phyloP scores from a whole-genome alignment of 306 rosid genomes.

The Vigna mungo region DNA sequence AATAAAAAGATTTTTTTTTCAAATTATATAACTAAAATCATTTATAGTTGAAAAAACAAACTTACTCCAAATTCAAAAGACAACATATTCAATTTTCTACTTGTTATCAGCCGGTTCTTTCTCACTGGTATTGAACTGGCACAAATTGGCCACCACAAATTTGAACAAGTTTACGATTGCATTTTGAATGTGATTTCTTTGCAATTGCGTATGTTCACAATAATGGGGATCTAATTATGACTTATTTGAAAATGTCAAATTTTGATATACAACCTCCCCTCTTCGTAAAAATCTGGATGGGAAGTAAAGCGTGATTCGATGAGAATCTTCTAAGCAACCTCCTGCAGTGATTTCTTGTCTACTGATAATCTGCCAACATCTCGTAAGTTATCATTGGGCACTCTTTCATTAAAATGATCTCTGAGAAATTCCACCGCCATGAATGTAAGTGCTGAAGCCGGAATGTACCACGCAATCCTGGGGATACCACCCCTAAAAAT shows the following conservation, averaged over 20 bases:
- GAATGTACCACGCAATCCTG: slow-evolving; percentile 87
- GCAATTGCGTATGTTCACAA: not conserved
- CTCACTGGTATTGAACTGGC: too few species aligned
- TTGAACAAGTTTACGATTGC: slow-evolving; percentile 21
- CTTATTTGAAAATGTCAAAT: slow-evolving; percentile 24
- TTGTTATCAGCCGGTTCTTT: too few species aligned
- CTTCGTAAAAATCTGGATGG: slow-evolving; percentile 39
- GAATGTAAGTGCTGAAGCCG: slow-evolving; percentile 94
- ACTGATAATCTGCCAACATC: slow-evolving; percentile 60
- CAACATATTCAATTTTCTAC: too few species aligned
- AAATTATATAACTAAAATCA: too few species aligned
- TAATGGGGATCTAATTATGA: slow-evolving; percentile 11
- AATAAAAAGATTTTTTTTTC: too few species aligned
- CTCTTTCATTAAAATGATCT: slow-evolving; percentile 63
- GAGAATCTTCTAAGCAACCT: slow-evolving; percentile 48
- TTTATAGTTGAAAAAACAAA: too few species aligned
- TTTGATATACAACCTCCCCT: slow-evolving; percentile 42
- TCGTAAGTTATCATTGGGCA: slow-evolving; percentile 33
- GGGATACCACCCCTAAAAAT: slow-evolving; percentile 89
- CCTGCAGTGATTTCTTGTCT: slow-evolving; percentile 56
- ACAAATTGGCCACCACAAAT: not conserved
- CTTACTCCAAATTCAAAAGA: too few species aligned
- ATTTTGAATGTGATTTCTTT: slow-evolving; percentile 8
- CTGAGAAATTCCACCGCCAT: slow-evolving; percentile 92
- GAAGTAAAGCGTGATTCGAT: slow-evolving; percentile 34